Evolutionary conservation across 768 basidiomycete species (phyloP), one percentile per base, ranked within the genome.

Genomic region (Boletus speciosus): DNA sequence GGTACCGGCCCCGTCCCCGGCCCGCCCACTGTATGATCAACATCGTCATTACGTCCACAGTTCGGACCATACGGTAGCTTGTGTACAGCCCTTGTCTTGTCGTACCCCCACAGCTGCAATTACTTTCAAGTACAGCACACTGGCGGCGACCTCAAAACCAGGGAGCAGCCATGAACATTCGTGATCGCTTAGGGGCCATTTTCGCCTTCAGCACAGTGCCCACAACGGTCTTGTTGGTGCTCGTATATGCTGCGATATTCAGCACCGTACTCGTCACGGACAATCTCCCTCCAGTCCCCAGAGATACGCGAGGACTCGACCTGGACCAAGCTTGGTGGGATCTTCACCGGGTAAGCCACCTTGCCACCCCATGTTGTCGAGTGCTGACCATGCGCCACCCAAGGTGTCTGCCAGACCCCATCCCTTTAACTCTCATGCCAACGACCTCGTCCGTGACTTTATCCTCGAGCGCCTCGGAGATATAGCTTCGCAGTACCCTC

Each of bases 401-500:
- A 54, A 81, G 85, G 83, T 93, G 55, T 78, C 90, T 6, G 72
- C 77, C 6, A 77, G 77, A 27, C 91, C 90, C 1, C 90, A 88
- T 67, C 83, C 90, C 1, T 90, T 83, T 71, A 84, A 87, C 62
- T 89, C 88, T 1, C 87, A 84, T 70, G 79, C 82, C 16, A 93
- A 93, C 63, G 85, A 88, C 59, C 61, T 76, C 27, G 85, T 90
- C 25, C 82, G 80, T 47, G 64, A 69, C 0, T 85, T 84, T 64
- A 69, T 93, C 32, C 71, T 88, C 27, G 64, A 73, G 4, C 80
- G 86, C 3, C 64, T 92, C 14, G 59, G 68, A 37, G 67, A 73
- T 4, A 73, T 86, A 25, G 76, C 80, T 31, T 69, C 68, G 12
- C 65, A 60, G 19, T 68, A 78, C 58, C 62, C 71, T 1, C 74